Evolutionary conservation across 2,329 filamentous ascomycete species (phyloP), one percentile per base, ranked within the genome.

Genomic region (Malbranchea zuffiana): DNA sequence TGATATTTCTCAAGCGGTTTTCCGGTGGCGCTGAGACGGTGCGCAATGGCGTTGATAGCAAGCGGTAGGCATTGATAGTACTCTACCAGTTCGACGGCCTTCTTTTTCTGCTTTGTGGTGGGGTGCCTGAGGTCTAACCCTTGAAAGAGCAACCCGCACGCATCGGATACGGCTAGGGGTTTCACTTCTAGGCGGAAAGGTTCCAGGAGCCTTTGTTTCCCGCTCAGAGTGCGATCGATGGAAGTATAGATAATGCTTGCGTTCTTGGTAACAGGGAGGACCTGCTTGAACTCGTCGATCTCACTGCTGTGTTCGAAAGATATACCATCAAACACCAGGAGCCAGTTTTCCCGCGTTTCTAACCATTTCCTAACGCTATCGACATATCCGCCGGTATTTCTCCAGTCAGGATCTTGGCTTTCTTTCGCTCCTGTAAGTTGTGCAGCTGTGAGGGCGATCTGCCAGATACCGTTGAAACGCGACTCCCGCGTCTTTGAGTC

Each of bases 201-300:
- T 67, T 79, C 64, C 68, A 74, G 58, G 63, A 80, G 41, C 60
- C 69, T 54, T 66, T 71, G 52, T 65, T 72, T 53, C 67, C 74
- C 60, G 32, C 60, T 55, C 30, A 69, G 45, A n/a, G 72, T 72
- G 25, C 66, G 66, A 45, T 80, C 75, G 0, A 79, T 72, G 0
- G 77, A 80, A 0, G 78, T 82, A 47, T 78, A 80, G 17, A 83
- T 78, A 32, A 82, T 68, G 47, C 72, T 75, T 10, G 74, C 78
- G 38, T 74, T 68, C 42, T 62, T 67, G 18, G 67, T 68, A 46
- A 78, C 76, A 0, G 79, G 79, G n/a, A 83, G 72, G 43, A 78
- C 80, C 24, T 68, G 60, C 32, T 66, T 61, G 16, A 82, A 59
- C 5, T 59, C 52, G 34, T 63, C 62, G 17, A 68, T 56, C 13